phyloP scores from a whole-genome alignment of 2,329 filamentous ascomycete genomes.

The Calonectria montana region DNA sequence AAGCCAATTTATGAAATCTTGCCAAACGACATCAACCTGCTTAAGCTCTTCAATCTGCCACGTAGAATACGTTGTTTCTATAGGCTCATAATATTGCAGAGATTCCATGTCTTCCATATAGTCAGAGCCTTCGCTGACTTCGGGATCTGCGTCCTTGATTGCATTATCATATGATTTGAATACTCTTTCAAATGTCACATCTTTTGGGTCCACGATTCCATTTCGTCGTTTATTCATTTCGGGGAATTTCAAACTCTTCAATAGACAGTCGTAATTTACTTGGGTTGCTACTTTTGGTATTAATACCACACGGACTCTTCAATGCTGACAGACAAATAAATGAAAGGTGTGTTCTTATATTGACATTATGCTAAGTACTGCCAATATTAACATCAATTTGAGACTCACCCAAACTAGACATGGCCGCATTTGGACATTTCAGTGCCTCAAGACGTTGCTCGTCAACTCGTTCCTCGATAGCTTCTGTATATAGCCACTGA shows the following conservation, averaged over 20 bases:
- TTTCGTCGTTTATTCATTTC: conserved; percentile 6
- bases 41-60: neutral
- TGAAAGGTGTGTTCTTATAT: too few relatives aligned
- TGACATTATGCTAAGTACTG: too few relatives aligned
- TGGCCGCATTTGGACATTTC: too few relatives aligned
- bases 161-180: neutral
- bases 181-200: neutral
- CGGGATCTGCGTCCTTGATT: neutral
- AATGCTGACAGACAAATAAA: too few relatives aligned
- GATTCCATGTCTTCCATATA: too few relatives aligned
- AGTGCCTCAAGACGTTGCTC: too few relatives aligned
- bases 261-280: neutral
- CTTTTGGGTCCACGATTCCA: neutral
- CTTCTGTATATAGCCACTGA: too few relatives aligned
- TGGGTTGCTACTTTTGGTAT: neutral
- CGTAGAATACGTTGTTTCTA: neutral
- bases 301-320: too few relatives aligned
- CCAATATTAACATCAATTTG: too few relatives aligned
- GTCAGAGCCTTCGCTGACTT: neutral
- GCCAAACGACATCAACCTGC: neutral
- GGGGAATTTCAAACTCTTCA: neutral
- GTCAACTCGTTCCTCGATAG: too few relatives aligned
- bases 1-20: neutral
- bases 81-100: neutral
- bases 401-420: too few relatives aligned